Conservation (phyloP, 225 moss, liverwort and hornwort genomes). For the Straminergon stramineum region DNA sequence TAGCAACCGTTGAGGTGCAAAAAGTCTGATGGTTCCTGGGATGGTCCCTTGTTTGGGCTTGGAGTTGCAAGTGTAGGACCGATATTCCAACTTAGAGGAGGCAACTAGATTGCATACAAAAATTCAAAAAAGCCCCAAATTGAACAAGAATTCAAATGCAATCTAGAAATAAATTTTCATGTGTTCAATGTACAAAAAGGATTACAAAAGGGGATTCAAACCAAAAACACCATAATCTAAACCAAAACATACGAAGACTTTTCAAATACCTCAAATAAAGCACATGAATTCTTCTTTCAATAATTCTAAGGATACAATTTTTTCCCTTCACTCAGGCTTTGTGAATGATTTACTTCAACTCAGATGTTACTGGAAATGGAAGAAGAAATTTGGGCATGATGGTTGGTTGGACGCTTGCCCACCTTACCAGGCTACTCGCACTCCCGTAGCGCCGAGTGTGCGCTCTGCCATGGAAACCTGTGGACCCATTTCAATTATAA, state of each 20-base stretch:
- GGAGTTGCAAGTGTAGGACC: neutral
- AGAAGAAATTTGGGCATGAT: neutral
- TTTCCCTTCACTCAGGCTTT: neutral
- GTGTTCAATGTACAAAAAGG: neutral
- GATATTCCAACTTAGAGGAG: neutral
- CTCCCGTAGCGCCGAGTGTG: conserved; percentile 71
- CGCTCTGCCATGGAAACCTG: conserved; percentile 96
- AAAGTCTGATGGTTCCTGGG: neutral
- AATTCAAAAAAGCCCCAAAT: neutral
- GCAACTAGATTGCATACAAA: neutral
- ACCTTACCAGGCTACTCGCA: conserved; percentile 92
- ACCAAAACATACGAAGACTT: neutral
- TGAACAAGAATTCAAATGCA: neutral
- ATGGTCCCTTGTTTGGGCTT: neutral
- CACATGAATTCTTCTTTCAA: neutral
- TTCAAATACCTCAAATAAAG: neutral
- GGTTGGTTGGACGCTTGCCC: conserved; percentile 10
- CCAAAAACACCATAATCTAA: neutral
- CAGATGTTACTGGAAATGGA: neutral
- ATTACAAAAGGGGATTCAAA: neutral
- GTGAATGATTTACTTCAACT: neutral
- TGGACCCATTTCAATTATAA: neutral
- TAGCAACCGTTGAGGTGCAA: neutral
- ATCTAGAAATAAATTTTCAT: neutral
- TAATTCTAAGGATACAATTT: neutral